Conservation (phyloP, 2,329 filamentous ascomycete genomes). For the Monilinia polystroma region DNA sequence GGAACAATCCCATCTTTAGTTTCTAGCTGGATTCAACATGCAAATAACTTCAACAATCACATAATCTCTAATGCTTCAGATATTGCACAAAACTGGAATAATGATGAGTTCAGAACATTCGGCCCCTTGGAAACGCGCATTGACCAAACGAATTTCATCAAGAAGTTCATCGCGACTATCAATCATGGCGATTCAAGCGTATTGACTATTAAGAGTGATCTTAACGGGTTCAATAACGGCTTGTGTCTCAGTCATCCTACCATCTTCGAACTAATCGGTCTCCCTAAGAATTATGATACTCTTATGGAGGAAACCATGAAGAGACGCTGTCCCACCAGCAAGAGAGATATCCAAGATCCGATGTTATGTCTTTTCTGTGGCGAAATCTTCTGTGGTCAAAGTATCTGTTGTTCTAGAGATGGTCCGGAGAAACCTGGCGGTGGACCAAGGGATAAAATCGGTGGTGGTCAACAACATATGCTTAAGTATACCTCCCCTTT, state of each 20-base stretch:
- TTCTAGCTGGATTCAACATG: conserved; percentile 65
- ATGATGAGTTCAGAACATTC: not conserved
- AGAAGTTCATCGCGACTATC: not conserved
- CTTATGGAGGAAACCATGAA: conserved; percentile 90
- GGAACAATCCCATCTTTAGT: conserved; percentile 48
- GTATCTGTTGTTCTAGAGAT: conserved; percentile 79
- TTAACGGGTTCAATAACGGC: not conserved
- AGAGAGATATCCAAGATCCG: conserved; percentile 87
- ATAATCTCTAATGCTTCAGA: not conserved
- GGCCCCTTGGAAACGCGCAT: not conserved
- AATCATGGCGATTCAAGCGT: not conserved
- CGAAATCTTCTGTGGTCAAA: conserved; percentile 94
- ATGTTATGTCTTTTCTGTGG: conserved; percentile 93
- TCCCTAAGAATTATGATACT: conserved; percentile 88
- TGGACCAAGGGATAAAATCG: conserved; percentile 52
- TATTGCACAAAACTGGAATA: too few relatives aligned
- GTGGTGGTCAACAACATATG: conserved; percentile 90
- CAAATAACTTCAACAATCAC: conserved; percentile 8
- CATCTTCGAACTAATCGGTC: conserved; percentile 89
- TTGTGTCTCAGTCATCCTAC: conserved; percentile 70
- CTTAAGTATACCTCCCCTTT: conserved; percentile 46
- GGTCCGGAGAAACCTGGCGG: conserved; percentile 40
- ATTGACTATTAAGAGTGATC: not conserved
- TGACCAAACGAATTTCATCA: not conserved
- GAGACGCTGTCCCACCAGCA: conserved; percentile 80